phyloP scores from a whole-genome alignment of 768 basidiomycete species.

The Calocera viscosa region DNA sequence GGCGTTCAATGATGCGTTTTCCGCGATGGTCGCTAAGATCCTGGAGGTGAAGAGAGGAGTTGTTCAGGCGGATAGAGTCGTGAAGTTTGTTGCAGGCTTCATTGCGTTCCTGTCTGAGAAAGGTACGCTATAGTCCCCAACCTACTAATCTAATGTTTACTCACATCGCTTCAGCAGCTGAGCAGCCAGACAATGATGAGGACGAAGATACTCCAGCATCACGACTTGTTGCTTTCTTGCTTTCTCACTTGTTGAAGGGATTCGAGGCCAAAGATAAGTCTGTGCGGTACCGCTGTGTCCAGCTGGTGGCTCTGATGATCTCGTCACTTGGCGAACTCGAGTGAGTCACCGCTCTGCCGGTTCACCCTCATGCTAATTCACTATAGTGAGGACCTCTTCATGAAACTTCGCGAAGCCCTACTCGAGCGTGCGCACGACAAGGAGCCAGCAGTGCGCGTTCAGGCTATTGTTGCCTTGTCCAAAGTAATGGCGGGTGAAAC shows the following conservation, averaged over 20 bases:
- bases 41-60: conserved; percentile 72
- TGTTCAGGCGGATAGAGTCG: conserved; percentile 54
- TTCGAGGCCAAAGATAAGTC: conserved; percentile 79
- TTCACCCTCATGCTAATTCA: not conserved
- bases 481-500: conserved; percentile 66
- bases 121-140: conserved; percentile 35
- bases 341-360: conserved; percentile 36
- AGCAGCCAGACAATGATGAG: conserved; percentile 32
- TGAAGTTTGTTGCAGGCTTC: conserved; percentile 76
- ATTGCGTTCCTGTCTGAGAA: conserved; percentile 62
- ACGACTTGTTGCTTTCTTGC: conserved; percentile 52
- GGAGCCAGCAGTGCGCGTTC: conserved; percentile 61
- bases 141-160: not conserved
- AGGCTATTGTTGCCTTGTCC: conserved; percentile 66
- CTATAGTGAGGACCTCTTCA: conserved; percentile 63
- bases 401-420: conserved; percentile 45
- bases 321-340: conserved; percentile 72
- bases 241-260: conserved; percentile 63
- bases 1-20: conserved; percentile 56
- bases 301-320: conserved; percentile 68
- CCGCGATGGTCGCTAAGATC: conserved; percentile 45
- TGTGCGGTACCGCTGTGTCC: conserved; percentile 67
- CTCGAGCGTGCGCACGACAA: conserved; percentile 68
- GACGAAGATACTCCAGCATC: conserved; percentile 54
- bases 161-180: conserved; percentile 24